Evolutionary conservation across 2,329 filamentous ascomycete species (phyloP), one percentile per base, ranked within the genome.

Genomic region (Neopestalotiopsis rosae): DNA sequence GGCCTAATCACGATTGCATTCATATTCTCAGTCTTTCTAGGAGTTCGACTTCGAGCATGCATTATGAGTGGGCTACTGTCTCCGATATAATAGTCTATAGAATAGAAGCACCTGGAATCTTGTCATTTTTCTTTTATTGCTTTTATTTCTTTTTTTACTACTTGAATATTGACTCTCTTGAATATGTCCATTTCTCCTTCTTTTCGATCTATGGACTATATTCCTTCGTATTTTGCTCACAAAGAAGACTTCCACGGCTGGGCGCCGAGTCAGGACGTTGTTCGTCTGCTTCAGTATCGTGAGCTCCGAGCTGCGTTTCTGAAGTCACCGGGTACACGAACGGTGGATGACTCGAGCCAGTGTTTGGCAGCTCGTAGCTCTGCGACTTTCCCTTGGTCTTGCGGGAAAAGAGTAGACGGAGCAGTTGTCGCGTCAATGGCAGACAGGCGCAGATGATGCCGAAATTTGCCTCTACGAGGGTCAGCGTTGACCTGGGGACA

Each of bases 371-470:
- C n/a, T 52, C 45, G n/a, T 52, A 52, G 45, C 14, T n/a, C 45
- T 52, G 45, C 1, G 45, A n/a, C 45, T 52, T 52, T 9, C 45
- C 6, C 3, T 7, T 52, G 20, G 20, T n/a, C n/a, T 20, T 52
- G 20, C 9, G 45, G 2, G 45, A n/a, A n/a, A 17, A 52, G n/a
- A 52, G 45, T 1, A 52, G 45, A n/a, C 45, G 45, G 4, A 52
- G 45, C 1, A 52, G 45, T 14, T 52, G 45, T 2, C 57, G 57
- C 1, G 24, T 17, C 28, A 61, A 14, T 14, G 57, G 57, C 1
- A 61, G 57, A 38, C 57, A 61, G 20, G 57, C 57, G 24, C 57
- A 61, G 12, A 61, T 61, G 28, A 61, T 34, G 13, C 57, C 57
- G 17, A 61, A 61, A 24, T 61, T 28, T 32, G 57, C 57, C 28